Base-by-base conservation (phyloP, 192 early-diverging fungal genomes). In the Podila verticillata region DNA sequence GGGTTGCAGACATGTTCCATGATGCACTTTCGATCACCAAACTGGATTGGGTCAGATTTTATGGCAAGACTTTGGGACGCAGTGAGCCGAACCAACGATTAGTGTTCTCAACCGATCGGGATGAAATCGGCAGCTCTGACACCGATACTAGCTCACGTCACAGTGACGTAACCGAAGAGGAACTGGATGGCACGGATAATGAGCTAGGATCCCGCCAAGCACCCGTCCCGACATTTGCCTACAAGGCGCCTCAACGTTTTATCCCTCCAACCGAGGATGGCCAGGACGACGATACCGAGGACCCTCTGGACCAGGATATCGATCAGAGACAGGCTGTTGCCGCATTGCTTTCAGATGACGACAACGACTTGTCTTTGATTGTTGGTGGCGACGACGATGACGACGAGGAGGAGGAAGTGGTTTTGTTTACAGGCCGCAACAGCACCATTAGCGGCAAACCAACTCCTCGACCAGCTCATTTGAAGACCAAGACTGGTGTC, bases 361-460 rank as follows among this genome's bases (percentile, higher is more conserved):
- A 80, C 30, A 80, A 80, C 28, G 68, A 80, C 24, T 44, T 80
- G 9, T 80, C 77, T 5, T 54, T 80, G 66, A 80, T 80, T 68
- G 70, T 80, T 31, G 77, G 77, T 10, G 35, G 48, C 6, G 70
- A 72, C 20, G 77, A 80, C 31, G 68, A 78, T 34, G 68, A 73
- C 12, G 83, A 84, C 59, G 66, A 73, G 7, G 80, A 72, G 20
- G 84, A 83, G n/a, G 84, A 85, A 65, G 81, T 85, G 12, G 82
- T 85, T 9, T 60, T 85, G 57, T 85, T 85, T 62, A 80, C 61
- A 12, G 84, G 84, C 17, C 63, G 84, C 26, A 80, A 65, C 48
- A 80, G 61, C 35, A 56, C 59, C 26, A 36, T 60, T 7, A 32
- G 70, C 2, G 70, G 70, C 15, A 72, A 72, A 29, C 77, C 77